Percentiles rank a stretch among this genome's conserved stretches.
phyloP scores from a whole-genome alignment of 2,329 filamentous ascomycete genomes.

The Aspergillus melleus region DNA sequence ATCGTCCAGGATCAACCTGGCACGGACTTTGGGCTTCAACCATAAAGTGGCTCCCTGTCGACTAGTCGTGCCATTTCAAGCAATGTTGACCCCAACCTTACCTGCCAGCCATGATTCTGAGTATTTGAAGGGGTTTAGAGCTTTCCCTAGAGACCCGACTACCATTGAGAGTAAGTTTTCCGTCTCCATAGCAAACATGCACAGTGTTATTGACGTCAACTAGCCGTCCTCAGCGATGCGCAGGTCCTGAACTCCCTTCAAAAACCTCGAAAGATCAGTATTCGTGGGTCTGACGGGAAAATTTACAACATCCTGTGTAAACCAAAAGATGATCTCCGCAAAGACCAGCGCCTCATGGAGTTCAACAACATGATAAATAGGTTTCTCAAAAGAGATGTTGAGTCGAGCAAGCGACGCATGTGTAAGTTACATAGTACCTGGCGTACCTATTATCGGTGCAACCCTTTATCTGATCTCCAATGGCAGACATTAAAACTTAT shows the following conservation, averaged over 20 bases:
- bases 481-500: slow-evolving; percentile 82
- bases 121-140: slow-evolving; percentile 69
- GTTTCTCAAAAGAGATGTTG: slow-evolving; percentile 85
- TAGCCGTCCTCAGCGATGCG: slow-evolving; percentile 78
- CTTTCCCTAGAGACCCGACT: slow-evolving; percentile 83
- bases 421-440: slow-evolving; percentile 44
- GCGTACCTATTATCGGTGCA: not conserved
- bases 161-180: slow-evolving; percentile 62
- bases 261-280: slow-evolving; percentile 84
- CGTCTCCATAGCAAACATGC: not conserved
- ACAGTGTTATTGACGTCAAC: slow-evolving; percentile 17
- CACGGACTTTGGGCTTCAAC: slow-evolving; percentile 77
- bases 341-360: slow-evolving; percentile 97
- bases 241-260: slow-evolving; percentile 88
- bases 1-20: slow-evolving; percentile 71
- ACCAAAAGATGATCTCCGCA: slow-evolving; percentile 95
- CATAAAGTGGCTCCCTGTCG: slow-evolving; percentile 78
- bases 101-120: slow-evolving; percentile 70
- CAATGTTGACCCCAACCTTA: slow-evolving; percentile 77
- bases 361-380: slow-evolving; percentile 99
- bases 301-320: slow-evolving; percentile 92
- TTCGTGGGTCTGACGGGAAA: slow-evolving; percentile 84
- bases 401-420: slow-evolving; percentile 83
- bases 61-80: slow-evolving; percentile 86
- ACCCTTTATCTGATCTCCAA: slow-evolving; percentile 10